Evolutionary conservation across 345 rosid genomes (phyloP), one percentile per base, ranked within the genome.

Genomic region (Dipteronia dyeriana): DNA sequence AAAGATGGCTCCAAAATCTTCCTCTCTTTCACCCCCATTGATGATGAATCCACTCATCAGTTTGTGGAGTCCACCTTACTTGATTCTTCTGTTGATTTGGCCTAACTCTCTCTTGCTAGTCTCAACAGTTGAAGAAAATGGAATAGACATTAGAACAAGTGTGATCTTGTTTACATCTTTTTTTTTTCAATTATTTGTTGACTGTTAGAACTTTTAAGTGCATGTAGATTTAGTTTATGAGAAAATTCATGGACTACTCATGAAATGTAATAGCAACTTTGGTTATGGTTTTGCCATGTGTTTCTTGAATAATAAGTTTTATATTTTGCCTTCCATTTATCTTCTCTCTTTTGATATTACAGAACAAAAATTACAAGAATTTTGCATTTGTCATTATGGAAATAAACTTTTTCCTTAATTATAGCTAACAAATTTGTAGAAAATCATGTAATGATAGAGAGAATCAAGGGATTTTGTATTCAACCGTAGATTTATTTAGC

Each of bases 1-100:
- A 20, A 47, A 38, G 90, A 92, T 45, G 90, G 87, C 66, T 87
- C 88, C 77, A 95, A 84, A 47, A 54, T 92, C 34, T 92, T 89
- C 77, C 90, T 95, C 77, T 88, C 89, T 84, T 88, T 93, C 75
- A 83, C 56, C 38, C 78, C 79, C 3, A 31, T 59, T 0, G 86
- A 80, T 22, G 74, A 38, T 49, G 88, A 29, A 25, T 34, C 80
- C 23, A 16, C 73, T 54, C 75, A 68, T n/a, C 66, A 62, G 41
- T 54, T 29, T 61, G 31, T 71, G 23, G 38, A 34, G 38, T 67
- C 57, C 65, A n/a, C 61, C 12, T 11, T n/a, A 23, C 54, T 26
- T 10, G 47, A 31, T 66, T 25, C 57, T 62, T 2, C 1, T 19
- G n/a, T 59, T 19, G 26, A 34, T 34, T 74, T n/a, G 26, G 14